Evolutionary conservation across 148 eudicot genomes (phyloP), one percentile per base, ranked within the genome.

Genomic region (Simmondsia chinensis): DNA sequence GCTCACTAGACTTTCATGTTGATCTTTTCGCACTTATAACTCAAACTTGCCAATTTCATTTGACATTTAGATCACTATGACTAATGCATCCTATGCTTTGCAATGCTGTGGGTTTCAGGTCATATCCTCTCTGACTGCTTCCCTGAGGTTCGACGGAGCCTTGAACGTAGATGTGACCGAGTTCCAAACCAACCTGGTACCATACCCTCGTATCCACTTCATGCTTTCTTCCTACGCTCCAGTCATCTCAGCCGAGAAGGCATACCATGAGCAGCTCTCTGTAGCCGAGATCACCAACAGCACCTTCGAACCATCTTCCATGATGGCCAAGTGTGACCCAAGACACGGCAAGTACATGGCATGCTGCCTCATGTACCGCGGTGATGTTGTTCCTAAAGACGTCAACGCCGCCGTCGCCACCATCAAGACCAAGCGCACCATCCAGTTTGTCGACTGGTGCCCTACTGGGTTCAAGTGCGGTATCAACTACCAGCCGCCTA

Each of bases 301-400:
- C 1, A 65, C 74, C 23, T 63, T 69, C 12, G 69, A 69, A 54
- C 74, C 74, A 5, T 48, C 65, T 0, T 64, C 74, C 7, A 64
- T 69, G 74, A 69, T 69, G 74, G 74, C 69, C 13, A 63, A 69
- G 50, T 69, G 70, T 22, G 74, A 69, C 58, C 74, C 74, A 17
- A 57, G 74, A 9, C 74, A 64, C 14, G 74, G 74, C 10, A 69
- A 69, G 35, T 69, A 69, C 74, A 69, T 69, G 74, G 69, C 70
- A 1, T 69, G 69, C 43, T 63, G 74, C 23, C 65, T 69, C 42
- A 69, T 69, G 70, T 69, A 63, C 61, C 61, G 74, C 11, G 74
- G 74, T 43, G 74, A 69, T 20, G 74, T 69, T 17, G 74, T 69
- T 0, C 74, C 74, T 31, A 69, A 69, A 29, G 74, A 69, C 13